Conservation (phyloP, 352 stramenopile species). For the Globisporangium okanoganense region DNA sequence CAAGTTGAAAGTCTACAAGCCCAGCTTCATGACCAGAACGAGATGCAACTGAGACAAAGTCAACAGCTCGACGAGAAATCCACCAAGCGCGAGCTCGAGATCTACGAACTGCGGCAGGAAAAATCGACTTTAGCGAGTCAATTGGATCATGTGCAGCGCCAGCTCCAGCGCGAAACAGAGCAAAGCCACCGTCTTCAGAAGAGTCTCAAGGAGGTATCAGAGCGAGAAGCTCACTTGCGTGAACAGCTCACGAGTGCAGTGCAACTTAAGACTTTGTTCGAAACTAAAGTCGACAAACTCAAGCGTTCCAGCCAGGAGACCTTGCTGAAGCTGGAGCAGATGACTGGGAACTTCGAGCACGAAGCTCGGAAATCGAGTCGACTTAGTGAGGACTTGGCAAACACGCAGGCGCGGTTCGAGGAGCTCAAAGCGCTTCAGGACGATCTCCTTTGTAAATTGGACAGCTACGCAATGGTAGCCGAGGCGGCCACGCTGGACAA, state of each 20-base stretch:
- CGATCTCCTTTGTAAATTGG: slow-evolving; percentile 53
- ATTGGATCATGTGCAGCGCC: slow-evolving; percentile 24
- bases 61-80: slow-evolving; percentile 18
- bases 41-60: slow-evolving; percentile 18
- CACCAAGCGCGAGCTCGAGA: slow-evolving; percentile 19
- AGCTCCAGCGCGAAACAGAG: slow-evolving; percentile 25
- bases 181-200: slow-evolving; percentile 15
- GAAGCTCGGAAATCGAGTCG: slow-evolving; percentile 5
- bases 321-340: slow-evolving; percentile 15
- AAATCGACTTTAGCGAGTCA: slow-evolving; percentile 26
- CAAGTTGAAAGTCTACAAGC: slow-evolving; percentile 9
- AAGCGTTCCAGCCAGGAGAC: slow-evolving; percentile 14
- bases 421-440: slow-evolving; percentile 70
- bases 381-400: slow-evolving; percentile 20
- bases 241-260: slow-evolving; percentile 15
- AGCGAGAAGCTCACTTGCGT: slow-evolving; percentile 21
- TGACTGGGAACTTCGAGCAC: slow-evolving; percentile 19
- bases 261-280: slow-evolving; percentile 25
- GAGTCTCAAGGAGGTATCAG: slow-evolving; percentile 12
- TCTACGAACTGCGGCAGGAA: slow-evolving; percentile 20
- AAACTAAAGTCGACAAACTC: slow-evolving; percentile 25
- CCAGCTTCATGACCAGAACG: slow-evolving; percentile 25
- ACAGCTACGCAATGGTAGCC: slow-evolving; percentile 31
- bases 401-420: slow-evolving; percentile 35
- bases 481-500: slow-evolving; percentile 28